These are phyloP conservation scores for Lepiota venenata DNA, from an alignment of 768 basidiomycete genomes.

Conservation along the genomic window DNA sequence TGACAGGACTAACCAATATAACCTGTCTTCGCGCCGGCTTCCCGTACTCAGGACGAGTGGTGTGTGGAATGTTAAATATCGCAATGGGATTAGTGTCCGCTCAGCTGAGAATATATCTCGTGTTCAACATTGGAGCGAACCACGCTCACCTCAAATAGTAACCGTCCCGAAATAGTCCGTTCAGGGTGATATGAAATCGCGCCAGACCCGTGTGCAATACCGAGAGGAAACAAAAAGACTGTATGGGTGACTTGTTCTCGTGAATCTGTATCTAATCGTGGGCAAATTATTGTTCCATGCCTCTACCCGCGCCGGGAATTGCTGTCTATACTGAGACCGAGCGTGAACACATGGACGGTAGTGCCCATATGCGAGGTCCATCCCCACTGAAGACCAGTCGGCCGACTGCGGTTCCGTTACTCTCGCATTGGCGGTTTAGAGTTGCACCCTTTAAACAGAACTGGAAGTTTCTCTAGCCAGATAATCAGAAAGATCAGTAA, in stretches of 20 bases:
- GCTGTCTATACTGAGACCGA: constrained; percentile 1
- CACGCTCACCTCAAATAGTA: constrained; percentile 9
- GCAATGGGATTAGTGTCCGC: not conserved
- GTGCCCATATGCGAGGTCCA: too few species aligned
- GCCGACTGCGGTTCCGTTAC: not conserved
- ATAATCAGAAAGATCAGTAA: too few species aligned
- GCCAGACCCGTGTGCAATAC: not conserved
- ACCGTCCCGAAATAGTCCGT: constrained; percentile 3
- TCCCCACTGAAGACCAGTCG: not conserved
- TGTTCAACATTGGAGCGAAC: not conserved
- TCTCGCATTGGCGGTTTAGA: not conserved
- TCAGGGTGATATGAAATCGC: not conserved
- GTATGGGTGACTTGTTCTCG: not conserved
- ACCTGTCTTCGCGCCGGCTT: constrained; percentile 1
- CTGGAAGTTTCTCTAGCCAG: too few species aligned
- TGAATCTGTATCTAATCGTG: not conserved
- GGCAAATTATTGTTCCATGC: not conserved
- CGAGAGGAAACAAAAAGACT: constrained; percentile 8
- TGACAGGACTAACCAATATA: constrained; percentile 5
- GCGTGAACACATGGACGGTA: not conserved
- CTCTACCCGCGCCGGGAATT: not conserved
- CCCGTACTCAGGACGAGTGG: not conserved
- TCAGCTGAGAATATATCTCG: not conserved
- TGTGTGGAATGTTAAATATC: not conserved
- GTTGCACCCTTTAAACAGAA: too few species aligned